Evolutionary conservation across 495 filamentous ascomycete species (phyloP).

Genomic region (Neurospora sp.): DNA sequence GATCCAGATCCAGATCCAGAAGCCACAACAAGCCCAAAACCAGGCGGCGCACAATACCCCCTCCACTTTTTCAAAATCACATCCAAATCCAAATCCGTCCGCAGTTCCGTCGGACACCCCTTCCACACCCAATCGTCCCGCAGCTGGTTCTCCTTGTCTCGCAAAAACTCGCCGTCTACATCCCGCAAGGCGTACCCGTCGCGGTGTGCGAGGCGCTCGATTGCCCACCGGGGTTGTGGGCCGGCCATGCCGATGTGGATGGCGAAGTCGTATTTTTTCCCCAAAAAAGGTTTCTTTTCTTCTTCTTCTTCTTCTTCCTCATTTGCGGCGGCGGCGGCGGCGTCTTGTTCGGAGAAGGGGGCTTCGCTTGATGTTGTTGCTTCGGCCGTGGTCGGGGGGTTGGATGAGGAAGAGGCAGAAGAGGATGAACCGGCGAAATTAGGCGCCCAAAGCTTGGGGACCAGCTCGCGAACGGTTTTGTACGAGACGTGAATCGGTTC

Average conservation of each 20-base stretch:
- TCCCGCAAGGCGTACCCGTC: slow-evolving; percentile 65
- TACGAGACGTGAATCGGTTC: slow-evolving; percentile 62
- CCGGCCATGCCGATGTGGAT: slow-evolving; percentile 79
- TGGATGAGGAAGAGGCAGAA: too few relatives aligned
- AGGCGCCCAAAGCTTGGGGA: slow-evolving; percentile 48
- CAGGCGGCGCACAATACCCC: slow-evolving; percentile 19
- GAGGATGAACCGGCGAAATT: background rate
- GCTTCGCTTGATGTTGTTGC: background rate
- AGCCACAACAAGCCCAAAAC: background rate
- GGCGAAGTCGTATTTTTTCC: slow-evolving; percentile 45
- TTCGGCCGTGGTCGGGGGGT: too few relatives aligned
- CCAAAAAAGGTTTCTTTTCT: too few relatives aligned
- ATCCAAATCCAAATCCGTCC: slow-evolving; percentile 41
- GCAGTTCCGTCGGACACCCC: slow-evolving; percentile 34
- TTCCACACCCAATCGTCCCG: slow-evolving; percentile 34
- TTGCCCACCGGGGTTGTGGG: slow-evolving; percentile 53
- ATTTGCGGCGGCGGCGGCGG: background rate
- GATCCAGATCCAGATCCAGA: background rate
- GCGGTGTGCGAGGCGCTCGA: slow-evolving; percentile 64
- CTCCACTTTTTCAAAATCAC: slow-evolving; percentile 49
- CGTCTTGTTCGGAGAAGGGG: slow-evolving; percentile 6
- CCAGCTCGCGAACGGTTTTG: slow-evolving; percentile 44
- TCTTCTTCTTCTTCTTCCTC: background rate
- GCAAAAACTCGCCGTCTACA: slow-evolving; percentile 49
- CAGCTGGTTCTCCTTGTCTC: slow-evolving; percentile 36